Evolutionary conservation across 108 stramenopile species (phyloP).

Genomic region (Aureococcus anophagefferens): DNA sequence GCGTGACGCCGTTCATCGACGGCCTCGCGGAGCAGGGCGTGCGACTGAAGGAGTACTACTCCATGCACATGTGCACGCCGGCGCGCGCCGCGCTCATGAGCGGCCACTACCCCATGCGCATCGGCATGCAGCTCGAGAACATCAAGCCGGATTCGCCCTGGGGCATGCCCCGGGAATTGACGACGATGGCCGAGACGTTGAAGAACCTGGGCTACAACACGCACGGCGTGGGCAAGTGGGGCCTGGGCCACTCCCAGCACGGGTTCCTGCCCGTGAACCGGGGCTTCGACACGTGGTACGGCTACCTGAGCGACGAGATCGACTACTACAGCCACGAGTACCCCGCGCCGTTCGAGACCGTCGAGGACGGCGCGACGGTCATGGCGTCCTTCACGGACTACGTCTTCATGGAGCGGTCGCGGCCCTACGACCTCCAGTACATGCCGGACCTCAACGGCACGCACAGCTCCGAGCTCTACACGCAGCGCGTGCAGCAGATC

Average conservation of each 20-base stretch:
- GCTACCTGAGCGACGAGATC: too few species aligned
- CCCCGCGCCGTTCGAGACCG: too few species aligned
- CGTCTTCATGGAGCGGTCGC: too few species aligned
- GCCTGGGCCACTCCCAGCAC: conserved; percentile 20
- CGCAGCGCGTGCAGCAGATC: too few species aligned
- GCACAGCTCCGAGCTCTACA: too few species aligned
- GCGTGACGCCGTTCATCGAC: conserved; percentile 21
- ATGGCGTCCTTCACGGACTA: too few species aligned
- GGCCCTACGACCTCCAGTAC: too few species aligned
- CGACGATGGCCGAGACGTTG: conserved; percentile 25
- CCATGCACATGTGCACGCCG: conserved; percentile 25
- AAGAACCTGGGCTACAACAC: conserved; percentile 24
- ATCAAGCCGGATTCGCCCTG: conserved; percentile 16
- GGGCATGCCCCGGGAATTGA: conserved; percentile 16
- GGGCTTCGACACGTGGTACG: conserved; percentile 26
- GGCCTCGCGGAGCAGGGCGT: not conserved
- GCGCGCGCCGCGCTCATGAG: conserved; percentile 32
- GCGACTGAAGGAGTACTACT: not conserved
- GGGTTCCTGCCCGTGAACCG: conserved; percentile 18
- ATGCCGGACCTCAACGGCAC: too few species aligned
- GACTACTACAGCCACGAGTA: too few species aligned
- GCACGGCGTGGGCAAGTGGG: conserved; percentile 25
- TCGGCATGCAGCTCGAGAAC: conserved; percentile 26
- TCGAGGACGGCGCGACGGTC: too few species aligned
- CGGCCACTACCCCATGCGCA: conserved; percentile 22